phyloP scores from a whole-genome alignment of 2,329 filamentous ascomycete genomes.

The Madurella mycetomatis region DNA sequence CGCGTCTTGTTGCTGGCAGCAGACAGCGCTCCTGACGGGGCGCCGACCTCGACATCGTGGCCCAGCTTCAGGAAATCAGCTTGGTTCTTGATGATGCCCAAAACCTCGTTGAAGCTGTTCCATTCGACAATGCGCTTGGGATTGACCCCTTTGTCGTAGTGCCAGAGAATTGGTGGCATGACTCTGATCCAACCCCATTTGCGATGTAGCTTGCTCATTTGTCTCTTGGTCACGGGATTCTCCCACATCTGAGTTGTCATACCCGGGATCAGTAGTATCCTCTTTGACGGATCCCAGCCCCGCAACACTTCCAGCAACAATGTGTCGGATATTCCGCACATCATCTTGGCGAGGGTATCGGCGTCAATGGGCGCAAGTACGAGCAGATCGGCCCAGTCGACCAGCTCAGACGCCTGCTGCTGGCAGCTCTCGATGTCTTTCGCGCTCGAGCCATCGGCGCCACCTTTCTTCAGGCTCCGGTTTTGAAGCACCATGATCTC shows the following conservation, averaged over 20 bases:
- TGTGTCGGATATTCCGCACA: constrained; percentile 76
- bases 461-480: constrained; percentile 36
- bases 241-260: constrained; percentile 91
- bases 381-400: constrained; percentile 83
- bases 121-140: constrained; percentile 54
- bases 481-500: constrained; percentile 59
- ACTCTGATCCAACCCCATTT: constrained; percentile 88
- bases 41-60: constrained; percentile 59
- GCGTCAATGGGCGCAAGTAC: constrained; percentile 82
- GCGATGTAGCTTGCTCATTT: constrained; percentile 74
- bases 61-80: constrained; percentile 70
- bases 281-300: constrained; percentile 83
- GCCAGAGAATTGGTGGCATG: constrained; percentile 77
- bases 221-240: constrained; percentile 82
- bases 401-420: constrained; percentile 60
- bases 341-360: constrained; percentile 80
- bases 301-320: constrained; percentile 75
- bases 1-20: constrained; percentile 29
- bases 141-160: constrained; percentile 51
- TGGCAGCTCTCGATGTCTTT: constrained; percentile 49
- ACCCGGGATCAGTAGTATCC: constrained; percentile 76
- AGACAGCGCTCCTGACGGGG: constrained; percentile 34
- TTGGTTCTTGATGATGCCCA: constrained; percentile 71
- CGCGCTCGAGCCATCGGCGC: constrained; percentile 28
- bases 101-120: constrained; percentile 65